A percentile compares a stretch with the other conserved stretches of the same genome.
phyloP scores from a whole-genome alignment of 164 flowering plant species.

The Berberis thunbergii region DNA sequence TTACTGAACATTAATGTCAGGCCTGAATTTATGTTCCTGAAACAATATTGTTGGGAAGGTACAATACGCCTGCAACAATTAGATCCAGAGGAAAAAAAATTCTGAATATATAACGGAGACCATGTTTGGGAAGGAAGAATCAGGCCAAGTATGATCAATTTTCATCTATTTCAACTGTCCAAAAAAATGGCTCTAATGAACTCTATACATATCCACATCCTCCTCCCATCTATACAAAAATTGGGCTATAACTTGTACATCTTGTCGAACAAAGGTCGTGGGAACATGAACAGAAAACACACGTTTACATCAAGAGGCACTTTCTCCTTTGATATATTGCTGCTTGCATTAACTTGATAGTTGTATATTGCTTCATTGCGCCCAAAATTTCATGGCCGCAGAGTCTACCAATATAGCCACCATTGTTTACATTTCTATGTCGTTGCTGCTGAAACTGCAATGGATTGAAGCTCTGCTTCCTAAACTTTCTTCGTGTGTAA shows the following conservation, averaged over 20 bases:
- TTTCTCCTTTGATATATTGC: no score
- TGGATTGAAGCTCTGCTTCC: neutral
- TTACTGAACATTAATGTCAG: no score
- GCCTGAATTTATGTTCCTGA: no score
- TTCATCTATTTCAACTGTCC: neutral
- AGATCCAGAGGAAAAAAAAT: no score
- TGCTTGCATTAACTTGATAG: no score
- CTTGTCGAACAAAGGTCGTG: neutral
- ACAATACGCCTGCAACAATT: no score
- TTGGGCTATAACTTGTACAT: neutral
- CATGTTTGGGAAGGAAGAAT: no score
- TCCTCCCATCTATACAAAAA: conserved; percentile 3
- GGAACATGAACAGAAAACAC: neutral
- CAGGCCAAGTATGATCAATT: neutral
- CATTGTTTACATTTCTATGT: neutral
- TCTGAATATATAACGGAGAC: no score
- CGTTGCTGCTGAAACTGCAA: neutral
- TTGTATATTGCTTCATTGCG: neutral
- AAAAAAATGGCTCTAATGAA: neutral
- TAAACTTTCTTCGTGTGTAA: conserved; percentile 2
- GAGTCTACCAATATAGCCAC: neutral
- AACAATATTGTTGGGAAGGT: no score
- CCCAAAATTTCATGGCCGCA: neutral
- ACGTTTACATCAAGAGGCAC: neutral
- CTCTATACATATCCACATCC: neutral